A percentile compares a stretch with the other conserved stretches of the same genome.
These are phyloP conservation scores for Colletotrichum eremochloae DNA, from an alignment of 2,329 filamentous ascomycete genomes.

Conservation along the genomic window DNA sequence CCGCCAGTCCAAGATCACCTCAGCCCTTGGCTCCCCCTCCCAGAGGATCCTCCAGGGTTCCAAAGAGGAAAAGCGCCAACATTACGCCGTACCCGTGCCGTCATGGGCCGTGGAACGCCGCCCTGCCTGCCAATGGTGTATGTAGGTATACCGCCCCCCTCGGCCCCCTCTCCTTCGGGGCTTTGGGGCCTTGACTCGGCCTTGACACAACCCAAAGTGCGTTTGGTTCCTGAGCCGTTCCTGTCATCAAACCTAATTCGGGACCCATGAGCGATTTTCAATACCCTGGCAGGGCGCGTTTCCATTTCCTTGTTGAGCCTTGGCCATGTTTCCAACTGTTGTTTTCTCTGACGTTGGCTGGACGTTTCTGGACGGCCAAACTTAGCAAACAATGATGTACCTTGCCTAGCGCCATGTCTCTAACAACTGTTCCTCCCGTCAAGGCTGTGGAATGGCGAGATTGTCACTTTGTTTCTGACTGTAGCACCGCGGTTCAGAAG, in stretches of 20 bases:
- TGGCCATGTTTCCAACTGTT: slow-evolving; percentile 32
- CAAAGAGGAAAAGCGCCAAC: slow-evolving; percentile 10
- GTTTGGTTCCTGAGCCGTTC: slow-evolving; percentile 39
- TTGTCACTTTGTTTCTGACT: slow-evolving; percentile 26
- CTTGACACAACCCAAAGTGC: slow-evolving; percentile 21
- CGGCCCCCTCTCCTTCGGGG: slow-evolving; percentile 14
- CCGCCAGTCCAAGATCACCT: slow-evolving; percentile 28
- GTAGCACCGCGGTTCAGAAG: slow-evolving; percentile 21
- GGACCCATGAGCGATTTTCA: slow-evolving; percentile 38
- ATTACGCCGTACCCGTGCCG: slow-evolving; percentile 7
- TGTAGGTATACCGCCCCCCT: slow-evolving; percentile 15
- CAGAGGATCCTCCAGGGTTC: neutral
- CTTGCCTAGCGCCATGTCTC: slow-evolving; percentile 18
- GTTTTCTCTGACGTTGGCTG: slow-evolving; percentile 19
- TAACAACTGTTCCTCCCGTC: slow-evolving; percentile 3
- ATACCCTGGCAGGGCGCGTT: slow-evolving; percentile 24
- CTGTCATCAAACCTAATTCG: slow-evolving; percentile 38
- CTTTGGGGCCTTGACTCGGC: neutral
- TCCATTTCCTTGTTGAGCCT: slow-evolving; percentile 22
- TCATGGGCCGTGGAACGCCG: neutral
- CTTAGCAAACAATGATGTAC: neutral
- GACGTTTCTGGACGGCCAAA: neutral
- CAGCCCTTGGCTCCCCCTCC: slow-evolving; percentile 16
- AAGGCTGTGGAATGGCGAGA: slow-evolving; percentile 6
- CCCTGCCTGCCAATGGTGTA: neutral